Base-by-base conservation (phyloP, 768 basidiomycete species). In the Termitomyces sp. region DNA sequence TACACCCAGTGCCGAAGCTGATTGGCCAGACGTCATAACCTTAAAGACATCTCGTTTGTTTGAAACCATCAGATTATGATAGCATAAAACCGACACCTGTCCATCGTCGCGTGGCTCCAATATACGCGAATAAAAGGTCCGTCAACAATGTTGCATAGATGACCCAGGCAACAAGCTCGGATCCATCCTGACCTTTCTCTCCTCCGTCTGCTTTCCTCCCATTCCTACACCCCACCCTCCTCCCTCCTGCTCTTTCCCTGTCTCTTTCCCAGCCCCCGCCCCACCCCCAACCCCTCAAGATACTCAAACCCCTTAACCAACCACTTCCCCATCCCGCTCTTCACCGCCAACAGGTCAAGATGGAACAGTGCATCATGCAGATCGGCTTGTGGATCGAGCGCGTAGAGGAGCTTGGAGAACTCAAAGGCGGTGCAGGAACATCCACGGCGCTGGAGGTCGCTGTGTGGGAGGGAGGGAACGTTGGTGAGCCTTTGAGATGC, bases 361-460 rank as follows among this genome's bases (percentile, higher is more conserved):
- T 92, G 88, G 12, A 95, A 74, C 1, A 89, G 73, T 1, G 87
- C 82, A 2, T 93, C 95, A 64, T 97, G 95, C 0, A 95, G 95
- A 64, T 96, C 95, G n/a, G 76, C 78, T 73, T 82, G 82, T 0
- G 95, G 92, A 66, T 97, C 94, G 0, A 98, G 78, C 9, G 86
- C 83, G 57, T 90, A 86, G 51, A 98, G 75, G 2, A 98, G 79
- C n/a, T 89, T 82, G 0, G 92, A 85, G 64, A 94, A 95, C 67
- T 97, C 94, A 70, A 97, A 96, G 0, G 93, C 85, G 0, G 96
- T 94, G n/a, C 93, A 82, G 53, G 87, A 82, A 63, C 92, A 92
- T 0, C 96, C 97, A 38, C 96, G 77, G n/a, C 92, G 84, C 56
- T 90, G 87, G 5, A 97, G 77, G 61, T 95, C 90, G 10, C 91